Evolutionary conservation across 192 early-diverging fungal species (phyloP).

Genomic region (Gigaspora rosea): DNA sequence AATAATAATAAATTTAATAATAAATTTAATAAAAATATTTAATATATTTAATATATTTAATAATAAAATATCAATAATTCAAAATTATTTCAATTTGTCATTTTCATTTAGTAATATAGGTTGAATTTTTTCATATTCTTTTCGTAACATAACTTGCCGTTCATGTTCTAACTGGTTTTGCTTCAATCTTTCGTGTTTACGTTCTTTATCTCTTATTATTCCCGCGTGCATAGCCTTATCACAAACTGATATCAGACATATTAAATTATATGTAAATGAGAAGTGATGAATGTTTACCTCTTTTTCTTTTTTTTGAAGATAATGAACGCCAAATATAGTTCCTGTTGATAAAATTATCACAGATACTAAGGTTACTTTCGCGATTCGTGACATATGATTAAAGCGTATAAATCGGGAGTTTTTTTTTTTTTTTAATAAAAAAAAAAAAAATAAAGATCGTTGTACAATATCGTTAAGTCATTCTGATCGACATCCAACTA

Average conservation of each 20-base stretch:
- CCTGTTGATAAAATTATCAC: background rate
- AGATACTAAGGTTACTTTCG: background rate
- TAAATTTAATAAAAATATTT: background rate
- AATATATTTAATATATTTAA: background rate
- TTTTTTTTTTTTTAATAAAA: too few species aligned
- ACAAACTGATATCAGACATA: background rate
- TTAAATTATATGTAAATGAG: background rate
- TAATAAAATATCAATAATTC: too few species aligned
- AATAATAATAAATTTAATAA: background rate
- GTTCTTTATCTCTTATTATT: constrained; percentile 1
- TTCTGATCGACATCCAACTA: too few species aligned
- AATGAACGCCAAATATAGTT: constrained; percentile 6
- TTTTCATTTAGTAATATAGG: background rate
- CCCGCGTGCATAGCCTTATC: background rate
- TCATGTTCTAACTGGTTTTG: background rate
- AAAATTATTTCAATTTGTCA: too few species aligned
- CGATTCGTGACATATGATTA: background rate
- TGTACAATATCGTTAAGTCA: too few species aligned
- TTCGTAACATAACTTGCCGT: background rate
- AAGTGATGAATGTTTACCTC: background rate
- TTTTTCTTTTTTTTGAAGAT: constrained; percentile 11
- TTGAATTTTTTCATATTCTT: constrained; percentile 13
- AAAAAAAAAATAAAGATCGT: too few species aligned
- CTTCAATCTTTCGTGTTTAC: background rate
- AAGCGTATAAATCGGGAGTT: too few species aligned